Conservation (phyloP, 768 basidiomycete genomes). For the Strobilomyces dryophilus region DNA sequence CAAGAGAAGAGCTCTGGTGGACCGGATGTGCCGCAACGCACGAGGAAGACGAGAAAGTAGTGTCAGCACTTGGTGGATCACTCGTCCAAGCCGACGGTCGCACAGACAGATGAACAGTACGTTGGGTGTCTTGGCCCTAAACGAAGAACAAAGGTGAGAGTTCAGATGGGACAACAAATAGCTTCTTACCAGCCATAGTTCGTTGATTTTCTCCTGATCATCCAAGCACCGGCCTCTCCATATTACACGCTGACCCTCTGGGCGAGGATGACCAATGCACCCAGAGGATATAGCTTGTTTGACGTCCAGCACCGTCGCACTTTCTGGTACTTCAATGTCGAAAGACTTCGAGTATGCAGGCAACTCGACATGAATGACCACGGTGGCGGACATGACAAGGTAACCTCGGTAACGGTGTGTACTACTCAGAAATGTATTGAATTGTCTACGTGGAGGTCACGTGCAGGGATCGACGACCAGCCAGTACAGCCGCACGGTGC, state of each 20-base stretch:
- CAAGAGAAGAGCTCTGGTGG: neutral
- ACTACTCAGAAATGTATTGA: neutral
- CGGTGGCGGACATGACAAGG: constrained; percentile 22
- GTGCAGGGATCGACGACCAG: too few species aligned
- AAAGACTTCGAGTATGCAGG: constrained; percentile 74
- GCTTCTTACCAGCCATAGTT: constrained; percentile 63
- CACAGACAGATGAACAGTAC: constrained; percentile 72
- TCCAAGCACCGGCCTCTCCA: constrained; percentile 66
- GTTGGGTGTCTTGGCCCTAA: constrained; percentile 54
- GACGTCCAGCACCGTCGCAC: constrained; percentile 54
- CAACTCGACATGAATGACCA: constrained; percentile 60
- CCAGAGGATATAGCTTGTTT: constrained; percentile 59
- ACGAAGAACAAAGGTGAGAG: constrained; percentile 3
- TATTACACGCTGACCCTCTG: constrained; percentile 73
- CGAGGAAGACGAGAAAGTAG: constrained; percentile 12
- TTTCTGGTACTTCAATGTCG: constrained; percentile 43
- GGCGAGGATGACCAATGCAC: constrained; percentile 61
- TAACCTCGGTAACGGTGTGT: neutral
- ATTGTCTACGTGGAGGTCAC: constrained; percentile 31
- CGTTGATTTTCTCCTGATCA: constrained; percentile 61
- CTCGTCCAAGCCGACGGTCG: constrained; percentile 73
- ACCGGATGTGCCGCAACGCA: neutral
- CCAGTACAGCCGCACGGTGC: too few species aligned
- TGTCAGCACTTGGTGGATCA: constrained; percentile 39
- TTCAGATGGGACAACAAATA: neutral